These are phyloP conservation scores for Aaosphaeria arxii DNA, from an alignment of 2,329 filamentous ascomycete species.

Conservation along the genomic window DNA sequence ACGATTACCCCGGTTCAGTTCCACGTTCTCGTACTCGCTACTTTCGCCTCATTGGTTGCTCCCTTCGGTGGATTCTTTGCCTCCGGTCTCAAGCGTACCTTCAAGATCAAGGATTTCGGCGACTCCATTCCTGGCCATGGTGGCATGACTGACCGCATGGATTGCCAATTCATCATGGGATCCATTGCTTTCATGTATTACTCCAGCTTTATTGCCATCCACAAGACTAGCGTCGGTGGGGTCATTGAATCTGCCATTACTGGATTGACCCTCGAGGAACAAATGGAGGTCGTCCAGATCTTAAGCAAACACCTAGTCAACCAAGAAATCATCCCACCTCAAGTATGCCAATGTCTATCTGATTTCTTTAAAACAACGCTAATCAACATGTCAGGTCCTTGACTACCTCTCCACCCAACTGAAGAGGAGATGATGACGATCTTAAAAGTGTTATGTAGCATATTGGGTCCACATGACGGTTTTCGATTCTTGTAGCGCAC, in stretches of 20 bases:
- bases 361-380: slow-evolving; percentile 3
- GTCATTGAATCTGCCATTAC: slow-evolving; percentile 91
- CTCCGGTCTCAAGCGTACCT: slow-evolving; percentile 93
- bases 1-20: slow-evolving; percentile 86
- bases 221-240: slow-evolving; percentile 79
- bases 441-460: background rate
- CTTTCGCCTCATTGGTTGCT: slow-evolving; percentile 93
- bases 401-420: slow-evolving; percentile 21
- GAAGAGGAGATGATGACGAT: slow-evolving; percentile 16
- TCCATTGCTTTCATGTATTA: slow-evolving; percentile 99
- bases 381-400: slow-evolving; percentile 13
- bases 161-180: slow-evolving; percentile 99
- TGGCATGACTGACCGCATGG: slow-evolving; percentile 98
- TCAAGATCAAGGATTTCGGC: slow-evolving; percentile 99
- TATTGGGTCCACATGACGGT: background rate
- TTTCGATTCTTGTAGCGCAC: background rate
- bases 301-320: slow-evolving; percentile 63
- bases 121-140: slow-evolving; percentile 97
- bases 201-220: slow-evolving; percentile 89
- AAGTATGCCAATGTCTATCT: slow-evolving; percentile 37
- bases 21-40: slow-evolving; percentile 84
- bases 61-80: slow-evolving; percentile 99
- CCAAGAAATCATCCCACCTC: slow-evolving; percentile 56
- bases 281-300: slow-evolving; percentile 72
- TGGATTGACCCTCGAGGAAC: slow-evolving; percentile 81